Conservation (phyloP, 2,329 filamentous ascomycete species). For the Stenocarpella maydis region DNA sequence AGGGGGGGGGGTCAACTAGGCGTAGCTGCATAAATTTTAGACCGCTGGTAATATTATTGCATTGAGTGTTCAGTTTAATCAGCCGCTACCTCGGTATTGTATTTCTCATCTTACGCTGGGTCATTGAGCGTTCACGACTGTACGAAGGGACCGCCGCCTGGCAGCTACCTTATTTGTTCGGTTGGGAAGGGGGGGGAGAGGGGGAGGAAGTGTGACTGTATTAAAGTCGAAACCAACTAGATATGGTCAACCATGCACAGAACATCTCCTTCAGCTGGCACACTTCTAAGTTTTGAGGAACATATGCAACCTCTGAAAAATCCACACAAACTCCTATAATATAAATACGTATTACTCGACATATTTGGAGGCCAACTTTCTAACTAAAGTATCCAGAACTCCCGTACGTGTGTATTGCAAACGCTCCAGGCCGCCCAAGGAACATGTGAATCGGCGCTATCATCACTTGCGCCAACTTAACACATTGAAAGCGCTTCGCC, state of each 20-base stretch:
- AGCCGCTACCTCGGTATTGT: no score
- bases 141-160: no score
- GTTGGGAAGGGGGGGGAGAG: no score
- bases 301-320: neutral
- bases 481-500: slow-evolving; percentile 31
- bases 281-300: neutral
- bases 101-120: no score
- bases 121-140: no score
- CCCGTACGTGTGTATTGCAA: neutral
- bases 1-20: neutral
- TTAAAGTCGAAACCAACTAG: no score
- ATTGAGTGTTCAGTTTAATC: neutral
- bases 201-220: no score
- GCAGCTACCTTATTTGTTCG: no score
- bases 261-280: neutral
- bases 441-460: neutral
- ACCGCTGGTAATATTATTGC: neutral
- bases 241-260: neutral
- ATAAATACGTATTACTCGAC: neutral
- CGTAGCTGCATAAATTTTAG: neutral
- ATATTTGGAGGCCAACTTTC: neutral
- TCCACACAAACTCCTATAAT: neutral
- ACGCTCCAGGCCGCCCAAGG: neutral
- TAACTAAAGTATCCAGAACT: no score
- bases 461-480: slow-evolving; percentile 27